A percentile compares a stretch with the other conserved stretches of the same genome.
Evolutionary conservation across 2,329 filamentous ascomycete genomes (phyloP).

Genomic region (Epichloe elymi): DNA sequence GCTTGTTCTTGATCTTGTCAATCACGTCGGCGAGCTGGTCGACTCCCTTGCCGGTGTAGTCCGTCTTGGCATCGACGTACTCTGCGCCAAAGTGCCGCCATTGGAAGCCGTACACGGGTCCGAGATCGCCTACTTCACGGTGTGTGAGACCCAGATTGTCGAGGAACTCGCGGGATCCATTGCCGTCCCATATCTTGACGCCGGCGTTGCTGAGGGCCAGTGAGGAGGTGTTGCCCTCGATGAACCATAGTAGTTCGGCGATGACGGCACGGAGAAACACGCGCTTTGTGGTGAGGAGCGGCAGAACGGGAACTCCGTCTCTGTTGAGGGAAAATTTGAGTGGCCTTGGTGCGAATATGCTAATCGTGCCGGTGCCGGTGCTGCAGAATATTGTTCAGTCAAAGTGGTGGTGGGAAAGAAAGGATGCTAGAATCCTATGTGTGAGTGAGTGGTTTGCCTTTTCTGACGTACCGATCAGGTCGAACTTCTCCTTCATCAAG

Average conservation of each 20-base stretch:
- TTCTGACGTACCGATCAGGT: constrained; percentile 56
- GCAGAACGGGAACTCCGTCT: constrained; percentile 52
- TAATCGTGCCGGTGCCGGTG: constrained; percentile 86
- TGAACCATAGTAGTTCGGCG: constrained; percentile 91
- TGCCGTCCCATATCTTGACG: constrained; percentile 97
- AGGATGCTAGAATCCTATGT: background rate
- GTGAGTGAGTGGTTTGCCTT: background rate
- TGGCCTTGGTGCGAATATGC: constrained; percentile 75
- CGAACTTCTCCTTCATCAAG: constrained; percentile 73
- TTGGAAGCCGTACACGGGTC: constrained; percentile 95
- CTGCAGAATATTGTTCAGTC: constrained; percentile 26
- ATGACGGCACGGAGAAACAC: constrained; percentile 87
- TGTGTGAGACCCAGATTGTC: constrained; percentile 72
- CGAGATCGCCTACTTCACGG: constrained; percentile 77
- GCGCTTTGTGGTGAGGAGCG: constrained; percentile 92
- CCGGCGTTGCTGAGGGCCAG: constrained; percentile 61
- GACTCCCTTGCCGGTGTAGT: constrained; percentile 80
- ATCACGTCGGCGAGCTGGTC: constrained; percentile 91
- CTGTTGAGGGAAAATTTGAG: constrained; percentile 75
- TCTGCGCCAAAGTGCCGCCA: constrained; percentile 96
- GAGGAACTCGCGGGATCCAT: constrained; percentile 80
- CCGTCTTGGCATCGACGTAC: constrained; percentile 64
- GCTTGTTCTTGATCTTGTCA: constrained; percentile 66
- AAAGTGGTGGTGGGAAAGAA: background rate
- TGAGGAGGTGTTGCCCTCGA: constrained; percentile 72